Evolutionary conservation across 1,139 yeast species (phyloP), one percentile per base, ranked within the genome.

Genomic region (Taphrina deformans): DNA sequence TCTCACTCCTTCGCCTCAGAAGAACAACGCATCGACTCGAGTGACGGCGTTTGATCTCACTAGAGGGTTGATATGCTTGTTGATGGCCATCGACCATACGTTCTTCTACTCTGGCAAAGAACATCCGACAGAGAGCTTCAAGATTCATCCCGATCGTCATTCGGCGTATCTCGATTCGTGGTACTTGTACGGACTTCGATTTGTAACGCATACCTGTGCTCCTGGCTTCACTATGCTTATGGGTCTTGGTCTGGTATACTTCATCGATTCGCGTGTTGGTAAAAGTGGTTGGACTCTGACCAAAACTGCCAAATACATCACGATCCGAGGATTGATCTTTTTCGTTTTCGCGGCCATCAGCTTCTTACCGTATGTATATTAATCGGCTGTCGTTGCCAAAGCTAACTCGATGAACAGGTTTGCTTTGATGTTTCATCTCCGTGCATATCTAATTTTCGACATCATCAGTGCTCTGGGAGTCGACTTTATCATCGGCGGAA

Each of bases 181-280:
- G 63, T 59, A 59, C 35, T 45, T 46, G 4, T 59, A 59, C 14
- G 56, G 55, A 14, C 56, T 59, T 9, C 63, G 63, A 3, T 59
- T 59, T 46, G 63, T 59, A 24, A 59, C 63, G 18, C 63, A 59
- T 27, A 59, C 63, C 4, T 59, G 63, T 23, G 63, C 63, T n/a
- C 63, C 73, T 1, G 70, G 68, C 40, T 52, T 52, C 40, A 29
- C 51, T 26, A 27, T 61, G 31, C 65, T 61, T 14, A 52, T 61
- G 60, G 65, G 65, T 16, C 63, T 59, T 41, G 63, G 63, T 7
- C 21, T 59, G 38, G 63, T 59, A 50, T 59, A 50, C 51, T 59
- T 59, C 29, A 26, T 50, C n/a, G 63, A 59, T 9, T 51, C 63
- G 33, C 55, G 63, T 7, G 41, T 50, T 56, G 35, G 21, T 12